phyloP scores from a whole-genome alignment of 805 yeast species.

The Yarrowia sp. region DNA sequence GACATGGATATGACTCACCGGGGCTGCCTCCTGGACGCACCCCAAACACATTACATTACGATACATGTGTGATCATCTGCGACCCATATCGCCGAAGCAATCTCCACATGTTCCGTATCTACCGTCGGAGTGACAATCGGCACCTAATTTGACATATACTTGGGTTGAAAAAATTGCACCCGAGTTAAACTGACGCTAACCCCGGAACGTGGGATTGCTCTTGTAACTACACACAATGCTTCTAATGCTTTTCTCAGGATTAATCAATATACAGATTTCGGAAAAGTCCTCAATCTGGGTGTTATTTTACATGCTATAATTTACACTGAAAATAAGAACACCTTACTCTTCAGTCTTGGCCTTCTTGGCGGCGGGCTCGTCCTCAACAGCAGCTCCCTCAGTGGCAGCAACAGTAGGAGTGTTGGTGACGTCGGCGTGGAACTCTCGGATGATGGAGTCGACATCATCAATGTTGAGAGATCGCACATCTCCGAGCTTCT shows the following conservation, averaged over 20 bases:
- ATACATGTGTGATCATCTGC: background rate
- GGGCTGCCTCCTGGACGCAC: background rate
- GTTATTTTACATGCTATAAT: slow-evolving; percentile 24
- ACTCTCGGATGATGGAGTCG: slow-evolving; percentile 92
- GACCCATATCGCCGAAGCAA: background rate
- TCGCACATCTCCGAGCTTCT: slow-evolving; percentile 91
- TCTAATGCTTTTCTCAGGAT: too few relatives aligned
- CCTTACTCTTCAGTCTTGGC: slow-evolving; percentile 33
- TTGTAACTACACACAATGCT: too few relatives aligned
- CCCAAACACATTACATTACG: background rate
- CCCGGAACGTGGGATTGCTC: too few relatives aligned
- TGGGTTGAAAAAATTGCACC: background rate
- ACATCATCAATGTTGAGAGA: slow-evolving; percentile 95
- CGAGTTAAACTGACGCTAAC: background rate
- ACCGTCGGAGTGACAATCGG: background rate
- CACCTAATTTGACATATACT: background rate
- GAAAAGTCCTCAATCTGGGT: background rate
- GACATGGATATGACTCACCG: background rate
- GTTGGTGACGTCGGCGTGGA: slow-evolving; percentile 58
- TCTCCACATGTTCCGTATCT: background rate
- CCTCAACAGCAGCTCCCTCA: slow-evolving; percentile 30
- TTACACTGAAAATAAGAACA: slow-evolving; percentile 10
- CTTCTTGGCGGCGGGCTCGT: slow-evolving; percentile 37
- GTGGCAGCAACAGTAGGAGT: slow-evolving; percentile 26
- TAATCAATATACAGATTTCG: background rate